Percentiles rank a stretch among this genome's conserved stretches.
Conservation (phyloP, 169 alveolate species). For the Eimeria acervulina region DNA sequence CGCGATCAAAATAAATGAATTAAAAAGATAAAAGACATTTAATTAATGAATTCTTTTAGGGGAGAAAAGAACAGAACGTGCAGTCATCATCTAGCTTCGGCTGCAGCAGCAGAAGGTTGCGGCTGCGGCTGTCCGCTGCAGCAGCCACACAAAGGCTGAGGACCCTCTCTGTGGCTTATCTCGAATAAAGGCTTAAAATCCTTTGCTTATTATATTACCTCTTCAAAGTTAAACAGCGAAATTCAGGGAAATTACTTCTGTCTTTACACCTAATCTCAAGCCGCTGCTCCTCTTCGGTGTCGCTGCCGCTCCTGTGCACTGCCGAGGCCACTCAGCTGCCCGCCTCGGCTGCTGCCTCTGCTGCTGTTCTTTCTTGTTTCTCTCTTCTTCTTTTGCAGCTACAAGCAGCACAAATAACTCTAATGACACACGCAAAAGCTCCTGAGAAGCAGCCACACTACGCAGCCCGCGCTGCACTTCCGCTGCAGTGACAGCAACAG, state of each 20-base stretch:
- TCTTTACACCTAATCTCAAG: not conserved
- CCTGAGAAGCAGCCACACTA: constrained; percentile 12
- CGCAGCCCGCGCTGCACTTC: not conserved
- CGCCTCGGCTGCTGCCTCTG: not conserved
- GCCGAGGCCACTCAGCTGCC: constrained; percentile 47
- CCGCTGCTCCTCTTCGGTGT: not conserved
- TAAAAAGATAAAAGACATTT: not conserved
- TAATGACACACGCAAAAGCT: not conserved
- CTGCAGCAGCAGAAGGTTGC: constrained; percentile 20
- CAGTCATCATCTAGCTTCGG: constrained; percentile 32
- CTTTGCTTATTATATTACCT: not conserved
- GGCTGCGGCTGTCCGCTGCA: constrained; percentile 72
- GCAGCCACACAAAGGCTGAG: constrained; percentile 34
- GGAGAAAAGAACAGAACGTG: not conserved
- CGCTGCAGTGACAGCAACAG: constrained; percentile 22
- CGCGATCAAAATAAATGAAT: not conserved
- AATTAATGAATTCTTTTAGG: not conserved
- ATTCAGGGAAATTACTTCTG: not conserved
- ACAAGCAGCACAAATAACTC: not conserved
- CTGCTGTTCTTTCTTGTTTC: not conserved
- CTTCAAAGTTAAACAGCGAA: not conserved
- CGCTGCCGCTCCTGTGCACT: constrained; percentile 44
- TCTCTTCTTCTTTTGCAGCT: constrained; percentile 2
- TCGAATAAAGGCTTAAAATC: not conserved
- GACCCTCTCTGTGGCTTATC: constrained; percentile 5